These are phyloP conservation scores for Exophiala sp. DNA, from an alignment of 2,329 filamentous ascomycete species.

Conservation along the genomic window DNA sequence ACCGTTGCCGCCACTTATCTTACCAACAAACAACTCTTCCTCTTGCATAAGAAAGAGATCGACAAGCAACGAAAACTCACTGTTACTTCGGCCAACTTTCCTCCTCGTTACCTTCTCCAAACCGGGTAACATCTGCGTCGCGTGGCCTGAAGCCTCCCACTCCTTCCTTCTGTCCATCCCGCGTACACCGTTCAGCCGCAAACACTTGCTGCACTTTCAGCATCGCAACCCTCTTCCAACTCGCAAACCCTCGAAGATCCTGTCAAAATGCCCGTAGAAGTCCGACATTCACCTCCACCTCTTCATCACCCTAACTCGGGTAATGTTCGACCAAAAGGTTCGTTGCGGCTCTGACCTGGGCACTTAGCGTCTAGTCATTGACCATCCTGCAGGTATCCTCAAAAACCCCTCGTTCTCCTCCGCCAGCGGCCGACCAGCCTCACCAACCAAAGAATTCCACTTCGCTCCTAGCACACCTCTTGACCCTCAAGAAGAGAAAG, in stretches of 20 bases:
- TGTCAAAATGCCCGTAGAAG: slow-evolving; percentile 27
- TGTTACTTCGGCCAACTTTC: slow-evolving; percentile 2
- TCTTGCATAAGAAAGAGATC: slow-evolving; percentile 1
- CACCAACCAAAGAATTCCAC: slow-evolving; percentile 32
- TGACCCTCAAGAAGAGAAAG: slow-evolving; percentile 64
- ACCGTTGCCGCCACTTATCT: neutral
- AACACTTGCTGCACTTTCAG: neutral
- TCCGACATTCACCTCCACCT: slow-evolving; percentile 22
- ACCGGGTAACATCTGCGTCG: neutral
- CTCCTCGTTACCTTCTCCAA: neutral
- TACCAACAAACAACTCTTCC: neutral
- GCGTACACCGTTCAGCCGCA: neutral
- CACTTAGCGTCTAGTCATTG: neutral
- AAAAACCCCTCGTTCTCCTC: slow-evolving; percentile 73
- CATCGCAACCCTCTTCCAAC: neutral
- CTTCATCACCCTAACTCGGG: slow-evolving; percentile 33
- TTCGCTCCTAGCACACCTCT: slow-evolving; percentile 38
- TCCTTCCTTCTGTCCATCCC: neutral
- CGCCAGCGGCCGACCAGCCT: slow-evolving; percentile 33
- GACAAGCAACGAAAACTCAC: neutral
- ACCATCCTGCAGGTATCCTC: slow-evolving; percentile 68
- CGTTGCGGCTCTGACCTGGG: slow-evolving; percentile 8
- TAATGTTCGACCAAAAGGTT: slow-evolving; percentile 42
- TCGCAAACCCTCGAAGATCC: neutral
- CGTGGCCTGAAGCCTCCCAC: neutral